phyloP scores from a whole-genome alignment of 1,284 basidiomycete genomes.

The Mixia osmundae region DNA sequence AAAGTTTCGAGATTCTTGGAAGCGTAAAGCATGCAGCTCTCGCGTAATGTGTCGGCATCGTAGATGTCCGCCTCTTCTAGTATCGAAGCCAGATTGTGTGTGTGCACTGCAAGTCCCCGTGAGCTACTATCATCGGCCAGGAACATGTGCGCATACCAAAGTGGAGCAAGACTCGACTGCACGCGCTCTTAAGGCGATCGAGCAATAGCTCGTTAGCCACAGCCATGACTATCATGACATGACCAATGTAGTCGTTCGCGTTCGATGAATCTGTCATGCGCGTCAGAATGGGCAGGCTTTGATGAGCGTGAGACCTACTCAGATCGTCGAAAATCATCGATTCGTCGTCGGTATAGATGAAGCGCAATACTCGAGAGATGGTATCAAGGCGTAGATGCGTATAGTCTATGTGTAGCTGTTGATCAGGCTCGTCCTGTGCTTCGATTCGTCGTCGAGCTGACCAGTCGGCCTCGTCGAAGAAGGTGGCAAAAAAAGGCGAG shows the following conservation, averaged over 20 bases:
- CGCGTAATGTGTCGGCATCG: conserved; percentile 43
- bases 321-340: conserved; percentile 48
- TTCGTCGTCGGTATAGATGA: conserved; percentile 57
- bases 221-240: conserved; percentile 66
- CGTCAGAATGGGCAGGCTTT: not conserved
- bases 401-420: conserved; percentile 33
- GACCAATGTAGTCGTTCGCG: conserved; percentile 57
- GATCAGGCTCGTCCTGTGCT: too few species aligned
- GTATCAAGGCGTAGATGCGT: conserved; percentile 48
- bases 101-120: conserved; percentile 32
- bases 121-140: conserved; percentile 3
- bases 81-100: conserved; percentile 56
- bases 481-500: conserved; percentile 58
- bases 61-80: conserved; percentile 62
- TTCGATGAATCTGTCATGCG: conserved; percentile 35
- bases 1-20: conserved; percentile 65
- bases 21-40: conserved; percentile 58
- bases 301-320: conserved; percentile 27
- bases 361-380: conserved; percentile 51
- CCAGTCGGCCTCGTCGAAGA: conserved; percentile 71
- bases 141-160: conserved; percentile 12
- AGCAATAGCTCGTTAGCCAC: conserved; percentile 73
- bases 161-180: conserved; percentile 44
- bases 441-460: conserved; percentile 30
- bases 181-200: conserved; percentile 59